phyloP scores from a whole-genome alignment of 2,329 filamentous ascomycete species.

The Botrytis porri region DNA sequence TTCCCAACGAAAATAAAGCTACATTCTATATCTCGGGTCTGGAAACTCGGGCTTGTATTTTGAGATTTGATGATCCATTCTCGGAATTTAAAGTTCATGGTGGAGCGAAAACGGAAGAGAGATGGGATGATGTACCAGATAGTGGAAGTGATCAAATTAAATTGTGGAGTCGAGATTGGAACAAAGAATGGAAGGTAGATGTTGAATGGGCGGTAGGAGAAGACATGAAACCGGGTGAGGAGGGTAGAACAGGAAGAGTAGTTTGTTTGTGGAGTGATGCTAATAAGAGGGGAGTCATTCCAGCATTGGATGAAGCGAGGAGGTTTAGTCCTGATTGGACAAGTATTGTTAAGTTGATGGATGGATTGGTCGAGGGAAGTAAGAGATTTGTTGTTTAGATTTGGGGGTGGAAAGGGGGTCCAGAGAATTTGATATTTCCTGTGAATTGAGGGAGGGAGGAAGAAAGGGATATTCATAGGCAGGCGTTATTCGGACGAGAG shows the following conservation, averaged over 20 bases:
- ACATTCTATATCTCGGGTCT: constrained; percentile 64
- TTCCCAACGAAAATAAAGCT: constrained; percentile 48
- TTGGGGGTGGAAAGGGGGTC: no score
- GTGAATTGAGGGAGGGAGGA: background rate
- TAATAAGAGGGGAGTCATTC: constrained; percentile 68
- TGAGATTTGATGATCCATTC: constrained; percentile 69
- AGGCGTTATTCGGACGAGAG: background rate
- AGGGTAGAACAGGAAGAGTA: constrained; percentile 59
- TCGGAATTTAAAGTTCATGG: constrained; percentile 61
- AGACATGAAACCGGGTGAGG: constrained; percentile 37
- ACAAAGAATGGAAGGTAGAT: constrained; percentile 67
- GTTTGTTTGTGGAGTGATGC: constrained; percentile 86
- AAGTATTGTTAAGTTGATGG: constrained; percentile 68
- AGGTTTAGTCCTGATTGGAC: constrained; percentile 79
- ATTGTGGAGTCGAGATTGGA: constrained; percentile 81
- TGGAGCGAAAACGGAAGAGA: constrained; percentile 55
- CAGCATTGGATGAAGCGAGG: constrained; percentile 76
- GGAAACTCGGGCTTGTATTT: constrained; percentile 75
- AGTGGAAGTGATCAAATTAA: constrained; percentile 65
- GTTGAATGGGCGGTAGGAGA: constrained; percentile 55
- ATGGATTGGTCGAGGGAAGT: constrained; percentile 78
- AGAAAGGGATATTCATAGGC: background rate
- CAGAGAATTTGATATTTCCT: background rate
- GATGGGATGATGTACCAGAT: constrained; percentile 59
- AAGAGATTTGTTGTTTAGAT: constrained; percentile 43